Base-by-base conservation (phyloP, 2,329 filamentous ascomycete species). In the Podosphaera xanthii region DNA sequence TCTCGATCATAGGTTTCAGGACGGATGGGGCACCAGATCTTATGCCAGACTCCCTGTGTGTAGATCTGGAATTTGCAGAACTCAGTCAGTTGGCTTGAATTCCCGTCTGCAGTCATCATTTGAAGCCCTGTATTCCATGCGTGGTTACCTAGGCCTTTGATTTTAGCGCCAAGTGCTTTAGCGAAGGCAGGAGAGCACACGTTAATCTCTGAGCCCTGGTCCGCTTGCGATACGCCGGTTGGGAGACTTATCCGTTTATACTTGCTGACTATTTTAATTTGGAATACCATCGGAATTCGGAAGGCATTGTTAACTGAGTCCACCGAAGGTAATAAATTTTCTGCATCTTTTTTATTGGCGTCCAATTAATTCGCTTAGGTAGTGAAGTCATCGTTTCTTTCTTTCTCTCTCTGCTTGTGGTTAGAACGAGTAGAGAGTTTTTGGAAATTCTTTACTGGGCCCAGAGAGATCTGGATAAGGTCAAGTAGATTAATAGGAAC, bases 401-500 rank as follows among this genome's bases (percentile, higher is more conserved):
- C 50, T 3, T 53, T 53, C 3, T 40, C 36, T 40, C 10, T 40
- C 10, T 53, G 50, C 54, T 57, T 57, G 9, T 42, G 2, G 3
- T 40, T 57, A 57, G 54, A 30, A 4, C 38, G 31, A 22, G 34
- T 40, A 34, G 35, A 40, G 9, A 40, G 38, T 42, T 22, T 40
- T 22, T 44, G 2, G 22, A 57, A 40, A 22, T 38, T 38, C 14
- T 38, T 38, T 12, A 44, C 54, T n/a, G 40, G 22, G 35, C 40
- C 54, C 12, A 34, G 54, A 42, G n/a, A 57, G 14, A 40, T 57
- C 40, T 57, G 54, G 38, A 57, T 10, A 4, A 57, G 34, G 8
- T 57, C 54, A 40, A 57, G 54, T 31, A 57, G n/a, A 34, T 57
- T 57, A 8, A 57, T 57, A 10, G 54, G 54, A 30, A 53, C 50